Percentiles rank a stretch among this genome's conserved stretches.
Conservation (phyloP, 2,329 filamentous ascomycete genomes). For the Aciculosporium take region DNA sequence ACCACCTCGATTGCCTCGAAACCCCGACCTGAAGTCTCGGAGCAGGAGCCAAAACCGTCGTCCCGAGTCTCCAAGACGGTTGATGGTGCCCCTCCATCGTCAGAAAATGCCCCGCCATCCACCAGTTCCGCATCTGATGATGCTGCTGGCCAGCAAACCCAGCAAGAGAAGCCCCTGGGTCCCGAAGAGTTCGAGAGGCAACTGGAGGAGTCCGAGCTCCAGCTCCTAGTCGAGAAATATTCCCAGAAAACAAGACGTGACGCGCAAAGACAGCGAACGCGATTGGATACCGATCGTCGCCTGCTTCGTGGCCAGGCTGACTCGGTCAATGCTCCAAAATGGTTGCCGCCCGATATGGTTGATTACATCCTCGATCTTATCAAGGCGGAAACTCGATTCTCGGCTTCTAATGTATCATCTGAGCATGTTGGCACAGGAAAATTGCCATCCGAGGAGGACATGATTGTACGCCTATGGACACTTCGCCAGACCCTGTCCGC, state of each 20-base stretch:
- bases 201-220: constrained; percentile 79
- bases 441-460: constrained; percentile 57
- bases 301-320: constrained; percentile 69
- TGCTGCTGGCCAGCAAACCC: constrained; percentile 3
- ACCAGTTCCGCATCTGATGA: constrained; percentile 5
- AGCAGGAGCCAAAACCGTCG: constrained; percentile 18
- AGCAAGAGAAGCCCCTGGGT: constrained; percentile 40
- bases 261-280: constrained; percentile 57
- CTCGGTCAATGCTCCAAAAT: constrained; percentile 55
- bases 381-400: constrained; percentile 47
- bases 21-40: constrained; percentile 45
- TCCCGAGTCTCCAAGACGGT: constrained; percentile 14
- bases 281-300: constrained; percentile 74
- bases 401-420: constrained; percentile 32
- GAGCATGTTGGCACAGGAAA: constrained; percentile 33
- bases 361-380: constrained; percentile 64
- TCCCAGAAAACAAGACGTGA: constrained; percentile 67
- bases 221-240: constrained; percentile 74
- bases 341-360: constrained; percentile 68
- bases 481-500: constrained; percentile 58
- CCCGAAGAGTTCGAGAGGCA: constrained; percentile 85
- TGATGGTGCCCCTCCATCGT: constrained; percentile 10
- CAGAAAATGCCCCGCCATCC: constrained; percentile 15
- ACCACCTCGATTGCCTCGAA: constrained; percentile 88
- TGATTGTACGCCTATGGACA: constrained; percentile 71